phyloP scores from a whole-genome alignment of 345 rosid genomes.

The Raphanus raphanistrum region DNA sequence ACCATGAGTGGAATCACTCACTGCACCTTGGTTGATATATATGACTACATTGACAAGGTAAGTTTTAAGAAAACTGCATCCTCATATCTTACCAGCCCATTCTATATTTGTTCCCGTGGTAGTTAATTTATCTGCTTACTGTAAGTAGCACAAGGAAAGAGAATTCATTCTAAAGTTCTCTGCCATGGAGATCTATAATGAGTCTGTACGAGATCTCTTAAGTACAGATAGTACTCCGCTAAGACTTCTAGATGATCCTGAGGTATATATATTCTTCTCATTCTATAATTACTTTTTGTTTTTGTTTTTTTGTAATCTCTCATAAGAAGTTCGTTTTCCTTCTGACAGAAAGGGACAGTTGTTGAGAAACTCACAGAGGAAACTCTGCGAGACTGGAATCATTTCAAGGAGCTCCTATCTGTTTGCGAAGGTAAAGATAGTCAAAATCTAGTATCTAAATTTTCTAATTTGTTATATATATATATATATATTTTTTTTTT shows the following conservation, averaged over 20 bases:
- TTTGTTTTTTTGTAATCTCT: neutral
- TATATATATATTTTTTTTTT: conserved; percentile 15
- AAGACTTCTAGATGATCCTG: conserved; percentile 93
- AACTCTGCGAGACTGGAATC: conserved; percentile 68
- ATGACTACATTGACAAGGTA: conserved; percentile 72
- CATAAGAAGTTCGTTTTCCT: neutral
- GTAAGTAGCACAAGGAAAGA: conserved; percentile 74
- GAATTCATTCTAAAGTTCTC: conserved; percentile 74
- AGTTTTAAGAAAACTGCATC: neutral
- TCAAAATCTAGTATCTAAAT: neutral
- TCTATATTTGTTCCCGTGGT: neutral
- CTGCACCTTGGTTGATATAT: conserved; percentile 71
- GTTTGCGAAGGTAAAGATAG: conserved; percentile 64
- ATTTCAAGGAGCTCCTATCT: conserved; percentile 74
- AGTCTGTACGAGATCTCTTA: conserved; percentile 90
- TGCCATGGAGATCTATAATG: conserved; percentile 95
- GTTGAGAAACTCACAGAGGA: conserved; percentile 90
- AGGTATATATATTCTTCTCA: conserved; percentile 53
- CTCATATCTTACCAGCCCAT: neutral
- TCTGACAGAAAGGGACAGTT: conserved; percentile 75
- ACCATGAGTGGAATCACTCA: conserved; percentile 90
- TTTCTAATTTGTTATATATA: neutral
- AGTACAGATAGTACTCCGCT: conserved; percentile 65
- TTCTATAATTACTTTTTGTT: conserved; percentile 10
- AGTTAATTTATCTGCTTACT: conserved; percentile 17